Base-by-base conservation (phyloP, 495 filamentous ascomycete genomes). In the Mytilinidion resinicola region DNA sequence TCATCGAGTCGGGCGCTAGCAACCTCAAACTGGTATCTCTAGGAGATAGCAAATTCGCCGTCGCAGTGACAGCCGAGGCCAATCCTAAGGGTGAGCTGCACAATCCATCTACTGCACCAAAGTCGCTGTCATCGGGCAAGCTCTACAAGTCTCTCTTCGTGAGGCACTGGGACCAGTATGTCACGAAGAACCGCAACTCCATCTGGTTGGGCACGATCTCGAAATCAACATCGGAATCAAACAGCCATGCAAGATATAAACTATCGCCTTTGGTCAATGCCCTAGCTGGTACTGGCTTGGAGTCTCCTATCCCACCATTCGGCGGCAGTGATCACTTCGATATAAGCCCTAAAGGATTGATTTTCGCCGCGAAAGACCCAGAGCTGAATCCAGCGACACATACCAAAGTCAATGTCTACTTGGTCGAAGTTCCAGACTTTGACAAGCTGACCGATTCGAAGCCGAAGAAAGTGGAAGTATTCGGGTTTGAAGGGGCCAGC, bases 311-410 rank as follows among this genome's bases (percentile, higher is more conserved):
- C 30, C 78, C 78, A 1, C 78, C 83, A 0, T 85, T 85, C 59
- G 83, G 82, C 4, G 83, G 81, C 4, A 69, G 74, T 3, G 78
- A 80, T 36, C 70, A 85, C 63, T 86, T 83, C 60, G 82, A 82
- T 60, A 76, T 86, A 51, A 75, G 77, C 55, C 69, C 71, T 1
- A 70, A 71, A 5, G 78, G 79, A 1, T 76, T 96, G 56, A 83
- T 88, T 1, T 96, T 96, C 69, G 82, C 95, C 33, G 84, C 91
- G 0, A 95, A 90, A 63, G 90, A 95, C 64, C 91, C 91, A 0
- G 77, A 79, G 7, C 66, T 93, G 4, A 83, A 89, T 61, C 83
- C 85, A 4, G 91, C 92, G 0, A 78, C 82, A 11, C 85, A 93
- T 72, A 96, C 92, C 4, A 87, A 90, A 60, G 85, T 85, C 37